Base-by-base conservation (phyloP, 306 rosid species). In the Abrus precatorius region DNA sequence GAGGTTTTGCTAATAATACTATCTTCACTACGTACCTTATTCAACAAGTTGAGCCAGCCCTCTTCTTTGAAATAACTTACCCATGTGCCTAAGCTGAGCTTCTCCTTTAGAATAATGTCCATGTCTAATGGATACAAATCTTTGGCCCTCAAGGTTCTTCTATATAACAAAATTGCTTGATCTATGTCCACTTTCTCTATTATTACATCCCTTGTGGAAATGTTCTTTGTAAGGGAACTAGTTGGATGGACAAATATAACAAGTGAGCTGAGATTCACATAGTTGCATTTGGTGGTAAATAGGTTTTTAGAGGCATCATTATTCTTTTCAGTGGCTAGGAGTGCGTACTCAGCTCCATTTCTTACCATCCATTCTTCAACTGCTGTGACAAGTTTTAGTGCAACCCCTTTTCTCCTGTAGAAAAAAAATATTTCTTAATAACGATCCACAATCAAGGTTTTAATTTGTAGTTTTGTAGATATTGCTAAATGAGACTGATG, bases 21-120 rank as follows among this genome's bases (percentile, higher is more conserved):
- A 9, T 74, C 78, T 56, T 84, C 43, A 32, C 57, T 48, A 3
- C 75, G 53, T 72, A 82, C 77, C 48, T 77, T 68, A 34, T 63
- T 69, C 53, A 47, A 54, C 61, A 77, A 59, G 55, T 86, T 81
- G 70, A 84, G 57, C 84, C 86, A 84, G 6, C 72, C 72, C 38
- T 87, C 88, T 47, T 85, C 79, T 64, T 86, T 82, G 57, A 69
- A 88, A 55, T 88, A 91, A 32, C 87, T 68, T 11, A 91, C 86
- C 94, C 94, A 91, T 28, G 94, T 88, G 11, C 91, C 94, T 9
- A 91, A 70, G 64, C 86, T 91, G 4, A 85, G 83, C 43, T 87
- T 91, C 77, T 88, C 94, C 84, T 77, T 88, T 65, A 91, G 83
- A 77, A 91, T 91, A 55, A 69, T 72, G 30, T 88, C 92, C 73